Evolutionary conservation across 305 asterid species (phyloP), one percentile per base, ranked within the genome.

Genomic region (Caryopteris hybrid): DNA sequence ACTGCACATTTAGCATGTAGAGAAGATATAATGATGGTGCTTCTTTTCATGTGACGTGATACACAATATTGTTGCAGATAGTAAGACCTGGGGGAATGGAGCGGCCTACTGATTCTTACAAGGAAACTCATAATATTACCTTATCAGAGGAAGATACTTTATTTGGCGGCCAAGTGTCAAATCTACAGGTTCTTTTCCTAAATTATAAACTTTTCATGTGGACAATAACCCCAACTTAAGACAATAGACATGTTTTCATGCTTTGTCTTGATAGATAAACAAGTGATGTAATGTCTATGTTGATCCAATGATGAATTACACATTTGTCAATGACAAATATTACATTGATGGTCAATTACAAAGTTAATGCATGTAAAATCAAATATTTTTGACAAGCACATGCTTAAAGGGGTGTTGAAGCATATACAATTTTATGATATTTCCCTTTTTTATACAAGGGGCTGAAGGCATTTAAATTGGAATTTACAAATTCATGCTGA

Each of bases 51-150:
- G 14, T 18, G 5, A 54, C 18, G 55, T 69, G 9, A 48, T 57
- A 12, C 52, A 5, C 16, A 23, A 56, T 71, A 48, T 46, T 67
- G 31, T 64, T 79, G 73, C 84, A 92, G 98, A 92, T 92, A 57
- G 98, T 90, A 74, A 79, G 98, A 60, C 98, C 98, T 2, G 98
- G 98, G 6, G 97, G 98, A 48, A 92, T 92, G 98, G 98, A 92
- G 81, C 88, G 98, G 39, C 97, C 98, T 7, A 90, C 98, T 13
- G 98, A 92, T 81, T 74, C 98, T 61, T 92, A 29, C 83, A 90
- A 92, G 78, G 97, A 90, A 86, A 92, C 97, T 50, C 97, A 90
- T 71, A 92, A 92, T 34, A 25, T 92, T 68, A 82, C 88, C 38
- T 80, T 92, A 78, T 83, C 95, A 0, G 77, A 80, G 52, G 95